A percentile compares a stretch with the other conserved stretches of the same genome.
phyloP scores from a whole-genome alignment of 441 rosid species.

The Pelargonium fulgidum region DNA sequence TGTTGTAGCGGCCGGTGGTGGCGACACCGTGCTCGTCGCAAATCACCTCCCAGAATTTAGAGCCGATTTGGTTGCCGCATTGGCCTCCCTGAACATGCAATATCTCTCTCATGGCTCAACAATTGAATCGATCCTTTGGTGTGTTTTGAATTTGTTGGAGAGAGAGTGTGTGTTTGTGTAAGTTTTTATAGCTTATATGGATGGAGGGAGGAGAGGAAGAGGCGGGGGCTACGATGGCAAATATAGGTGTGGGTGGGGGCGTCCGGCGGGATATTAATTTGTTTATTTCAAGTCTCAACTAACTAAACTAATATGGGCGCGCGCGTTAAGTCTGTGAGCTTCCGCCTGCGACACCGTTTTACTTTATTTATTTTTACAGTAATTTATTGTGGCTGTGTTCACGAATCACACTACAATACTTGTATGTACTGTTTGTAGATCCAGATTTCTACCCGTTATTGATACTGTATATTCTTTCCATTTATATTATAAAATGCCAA shows the following conservation, averaged over 20 bases:
- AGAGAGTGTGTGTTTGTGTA: background rate
- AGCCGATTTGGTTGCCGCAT: conserved; percentile 50
- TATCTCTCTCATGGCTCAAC: conserved; percentile 40
- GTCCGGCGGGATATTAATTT: no score
- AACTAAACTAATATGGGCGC: no score
- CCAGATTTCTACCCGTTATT: no score
- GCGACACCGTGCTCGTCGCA: conserved; percentile 51
- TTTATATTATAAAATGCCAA: no score
- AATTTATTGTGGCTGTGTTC: no score
- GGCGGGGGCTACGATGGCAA: background rate
- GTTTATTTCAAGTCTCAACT: no score
- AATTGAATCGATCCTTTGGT: background rate
- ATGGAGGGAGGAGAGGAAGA: background rate
- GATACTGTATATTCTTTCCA: no score
- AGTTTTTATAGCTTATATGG: background rate
- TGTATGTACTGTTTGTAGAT: no score
- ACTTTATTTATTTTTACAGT: no score
- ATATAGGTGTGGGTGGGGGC: background rate
- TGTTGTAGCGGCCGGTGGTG: conserved; percentile 42
- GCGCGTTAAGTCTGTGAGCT: no score
- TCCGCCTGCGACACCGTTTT: no score
- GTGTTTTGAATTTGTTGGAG: background rate
- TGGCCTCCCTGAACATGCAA: conserved; percentile 51
- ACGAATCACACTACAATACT: no score
- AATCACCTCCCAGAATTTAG: conserved; percentile 30